Base-by-base conservation (phyloP, 495 filamentous ascomycete genomes). In the Penicillium cataractarum region DNA sequence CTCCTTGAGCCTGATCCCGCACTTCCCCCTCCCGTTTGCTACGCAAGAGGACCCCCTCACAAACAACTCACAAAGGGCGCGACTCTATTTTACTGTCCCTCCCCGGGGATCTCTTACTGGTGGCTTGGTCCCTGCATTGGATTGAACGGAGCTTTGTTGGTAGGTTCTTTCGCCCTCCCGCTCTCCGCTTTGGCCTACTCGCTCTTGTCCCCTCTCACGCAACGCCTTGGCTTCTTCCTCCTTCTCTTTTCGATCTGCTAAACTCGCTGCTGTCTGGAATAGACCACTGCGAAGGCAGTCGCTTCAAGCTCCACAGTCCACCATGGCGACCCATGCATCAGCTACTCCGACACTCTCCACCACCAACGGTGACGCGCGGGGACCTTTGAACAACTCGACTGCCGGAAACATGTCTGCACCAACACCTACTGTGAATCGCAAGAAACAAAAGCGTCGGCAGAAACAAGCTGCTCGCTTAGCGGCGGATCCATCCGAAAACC, bases 401-500 rank as follows among this genome's bases (percentile, higher is more conserved):
- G 53, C 69, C 58, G 75, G 71, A 56, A 58, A 65, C n/a, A 77
- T 70, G 58, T 65, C 78, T 6, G 62, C 70, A 33, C 74, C 82
- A 49, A 46, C 57, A 19, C 57, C 68, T 2, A 48, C 52, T 4
- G 90, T 94, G 44, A 97, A 97, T 76, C 87, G 90, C 70, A 97
- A 97, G 78, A 97, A 97, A 76, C 90, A 93, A 73, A 96, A 96
- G 76, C 85, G 90, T 32, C 87, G 90, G 63, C 82, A 87, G 60
- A 94, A 93, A 68, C 80, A 86, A 74, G 90, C 90, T 51, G 90
- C 90, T 42, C 85, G 89, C 19, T 83, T 88, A 60, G 89, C 87
- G 35, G 87, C 87, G 55, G 86, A 80, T 46, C 74, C 80, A 56
- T 70, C 63, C 13, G 57, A 66, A 22, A 27, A 52, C 22, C 69